Percentiles rank a stretch among this genome's conserved stretches.
Conservation (phyloP, 371 early-diverging fungal genomes). For the Actinomortierella ambigua region DNA sequence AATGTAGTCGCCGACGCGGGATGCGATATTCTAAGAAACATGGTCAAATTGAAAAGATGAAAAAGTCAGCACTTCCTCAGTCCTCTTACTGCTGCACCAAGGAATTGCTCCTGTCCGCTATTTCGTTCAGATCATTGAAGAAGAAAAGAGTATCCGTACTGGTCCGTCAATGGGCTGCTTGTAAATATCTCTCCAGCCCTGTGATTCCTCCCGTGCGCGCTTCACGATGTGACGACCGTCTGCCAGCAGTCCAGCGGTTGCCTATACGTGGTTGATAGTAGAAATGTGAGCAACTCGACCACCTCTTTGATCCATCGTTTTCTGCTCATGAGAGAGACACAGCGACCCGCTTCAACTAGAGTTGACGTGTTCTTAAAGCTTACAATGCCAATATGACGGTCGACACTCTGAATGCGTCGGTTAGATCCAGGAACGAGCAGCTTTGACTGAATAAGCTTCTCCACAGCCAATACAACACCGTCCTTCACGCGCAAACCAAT, state of each 20-base stretch:
- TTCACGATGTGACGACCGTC: constrained; percentile 92
- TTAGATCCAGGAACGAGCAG: constrained; percentile 92
- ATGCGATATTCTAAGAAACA: constrained; percentile 78
- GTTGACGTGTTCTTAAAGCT: constrained; percentile 21
- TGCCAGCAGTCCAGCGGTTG: constrained; percentile 93
- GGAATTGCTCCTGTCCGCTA: too few relatives aligned
- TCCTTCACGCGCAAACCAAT: constrained; percentile 94
- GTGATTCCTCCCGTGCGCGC: constrained; percentile 92
- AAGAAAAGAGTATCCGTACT: constrained; percentile 46
- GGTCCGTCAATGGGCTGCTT: constrained; percentile 83
- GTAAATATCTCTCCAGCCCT: constrained; percentile 88
- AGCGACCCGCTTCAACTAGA: too few relatives aligned
- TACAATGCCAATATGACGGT: constrained; percentile 93
- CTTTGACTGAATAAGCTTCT: constrained; percentile 94
- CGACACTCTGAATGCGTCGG: constrained; percentile 90
- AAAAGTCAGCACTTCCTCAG: too few relatives aligned
- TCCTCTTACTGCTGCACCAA: not conserved
- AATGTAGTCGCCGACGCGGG: constrained; percentile 91
- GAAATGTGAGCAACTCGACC: too few relatives aligned
- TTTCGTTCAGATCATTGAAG: not conserved
- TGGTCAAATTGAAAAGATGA: not conserved
- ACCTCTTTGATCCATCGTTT: too few relatives aligned
- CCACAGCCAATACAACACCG: constrained; percentile 96
- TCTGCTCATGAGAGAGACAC: too few relatives aligned
- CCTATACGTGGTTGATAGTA: constrained; percentile 52